Percentiles rank a stretch among this genome's conserved stretches.
These are phyloP conservation scores for Akanthomyces uredinophilus DNA, from an alignment of 2,329 filamentous ascomycete species.

Conservation along the genomic window DNA sequence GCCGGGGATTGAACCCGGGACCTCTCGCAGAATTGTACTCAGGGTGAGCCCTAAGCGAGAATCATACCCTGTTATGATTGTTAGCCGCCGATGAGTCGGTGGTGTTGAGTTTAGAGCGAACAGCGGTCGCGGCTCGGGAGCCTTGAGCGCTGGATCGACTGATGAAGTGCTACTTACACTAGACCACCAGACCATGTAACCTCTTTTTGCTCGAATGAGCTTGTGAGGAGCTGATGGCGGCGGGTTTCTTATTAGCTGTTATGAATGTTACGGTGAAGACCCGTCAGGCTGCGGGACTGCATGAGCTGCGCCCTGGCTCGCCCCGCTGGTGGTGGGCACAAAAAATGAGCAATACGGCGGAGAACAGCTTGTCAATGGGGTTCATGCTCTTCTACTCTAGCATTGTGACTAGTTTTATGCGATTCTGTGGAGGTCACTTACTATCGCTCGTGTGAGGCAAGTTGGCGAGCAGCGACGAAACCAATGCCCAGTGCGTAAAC, in stretches of 20 bases:
- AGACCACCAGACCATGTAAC: slow-evolving; percentile 15
- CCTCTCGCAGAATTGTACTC: slow-evolving; percentile 33
- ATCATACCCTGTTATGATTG: slow-evolving; percentile 25
- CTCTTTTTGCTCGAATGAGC: background rate
- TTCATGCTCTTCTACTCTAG: background rate
- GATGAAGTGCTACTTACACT: slow-evolving; percentile 8
- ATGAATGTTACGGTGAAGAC: slow-evolving; percentile 8
- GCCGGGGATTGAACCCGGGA: slow-evolving; percentile 44
- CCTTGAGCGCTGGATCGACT: background rate
- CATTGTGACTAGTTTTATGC: background rate
- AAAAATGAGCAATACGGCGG: background rate
- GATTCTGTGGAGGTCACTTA: background rate
- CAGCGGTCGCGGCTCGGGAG: background rate
- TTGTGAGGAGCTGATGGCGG: slow-evolving; percentile 13
- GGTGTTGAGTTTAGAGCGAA: background rate
- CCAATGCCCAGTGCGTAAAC: background rate
- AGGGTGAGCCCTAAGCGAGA: slow-evolving; percentile 28
- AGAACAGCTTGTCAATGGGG: background rate
- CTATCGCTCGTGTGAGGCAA: background rate
- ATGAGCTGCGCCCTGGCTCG: background rate
- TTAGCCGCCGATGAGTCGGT: slow-evolving; percentile 19
- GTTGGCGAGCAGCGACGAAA: background rate
- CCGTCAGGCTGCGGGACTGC: background rate
- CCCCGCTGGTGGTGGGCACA: slow-evolving; percentile 5
- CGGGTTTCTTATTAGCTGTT: slow-evolving; percentile 6